Base-by-base conservation (phyloP, 768 basidiomycete genomes). In the Xerocomellus amylosporus region DNA sequence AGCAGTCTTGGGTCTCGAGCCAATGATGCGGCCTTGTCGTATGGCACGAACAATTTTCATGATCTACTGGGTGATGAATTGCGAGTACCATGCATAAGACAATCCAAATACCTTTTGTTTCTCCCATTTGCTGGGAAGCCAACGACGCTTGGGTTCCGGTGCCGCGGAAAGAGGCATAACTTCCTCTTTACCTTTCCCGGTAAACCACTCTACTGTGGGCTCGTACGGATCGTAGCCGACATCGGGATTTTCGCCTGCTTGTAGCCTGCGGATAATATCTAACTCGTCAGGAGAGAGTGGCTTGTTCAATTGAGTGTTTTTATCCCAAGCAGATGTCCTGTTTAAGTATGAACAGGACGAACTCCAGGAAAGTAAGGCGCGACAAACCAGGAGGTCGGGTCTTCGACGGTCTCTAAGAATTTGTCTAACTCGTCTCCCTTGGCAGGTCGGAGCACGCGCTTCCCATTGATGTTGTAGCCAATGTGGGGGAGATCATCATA, bases 21-120 rank as follows among this genome's bases (percentile, higher is more conserved):
- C 90, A 8, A 93, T 66, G 59, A 99, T 99, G 40, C 91, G 88
- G 33, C 97, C 97, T 77, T 94, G 87, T 9, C 97, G 86, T 65
- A 99, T 98, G 5, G 96, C 96, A 44, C 95, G 93, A 57, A 99
- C 95, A 57, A 98, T 98, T 82, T 98, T 99, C 93, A 99, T 95
- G 61, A 99, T 85, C 95, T 97, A 60, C 31, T 20, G 8, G n/a
- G 33, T 8, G 31, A 30, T 51, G 41, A 63, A 47, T 44, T 52
- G 24, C n/a, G 49, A 39, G 37, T 47, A 34, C 12, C 36, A 26
- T 40, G 19, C 34, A 31, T 3, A 10, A 31, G 24, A 45, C 33
- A 17, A 42, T 34, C 14, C 17, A 36, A 68, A 50, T 64, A 93
- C 95, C 84, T 99, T 99, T 80, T 97, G 87, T 73, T 97, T 98